Percentiles rank a stretch among this genome's conserved stretches.
Conservation (phyloP, 257 asterid genomes). For the Solanum ossicruentum region DNA sequence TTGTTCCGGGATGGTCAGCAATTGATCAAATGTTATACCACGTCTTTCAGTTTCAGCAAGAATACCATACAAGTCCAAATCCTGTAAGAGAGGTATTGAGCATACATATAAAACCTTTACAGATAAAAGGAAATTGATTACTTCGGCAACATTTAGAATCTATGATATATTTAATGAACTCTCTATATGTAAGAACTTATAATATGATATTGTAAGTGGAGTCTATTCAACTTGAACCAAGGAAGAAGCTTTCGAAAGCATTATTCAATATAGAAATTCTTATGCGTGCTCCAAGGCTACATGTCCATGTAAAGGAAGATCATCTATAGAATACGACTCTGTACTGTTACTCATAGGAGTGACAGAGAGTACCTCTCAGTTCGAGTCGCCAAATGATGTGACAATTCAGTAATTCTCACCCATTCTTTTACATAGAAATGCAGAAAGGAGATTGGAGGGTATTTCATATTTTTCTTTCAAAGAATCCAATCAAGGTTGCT, state of each 20-base stretch:
- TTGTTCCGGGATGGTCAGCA: constrained; percentile 89
- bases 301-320: not conserved
- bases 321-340: not conserved
- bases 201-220: not conserved
- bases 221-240: not conserved
- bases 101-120: not conserved
- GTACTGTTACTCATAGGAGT: not conserved
- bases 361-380: not conserved
- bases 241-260: not conserved
- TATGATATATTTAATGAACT: not conserved
- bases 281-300: not conserved
- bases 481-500: not conserved
- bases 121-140: not conserved
- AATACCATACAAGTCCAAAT: constrained; percentile 67
- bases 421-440: not conserved
- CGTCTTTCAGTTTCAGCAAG: constrained; percentile 84
- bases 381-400: not conserved
- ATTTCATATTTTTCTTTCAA: not conserved
- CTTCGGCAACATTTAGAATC: not conserved
- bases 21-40: constrained; percentile 79
- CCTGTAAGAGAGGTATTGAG: constrained; percentile 26
- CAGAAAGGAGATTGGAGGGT: not conserved
- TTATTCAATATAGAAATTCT: not conserved
- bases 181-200: not conserved
- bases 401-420: not conserved